phyloP scores from a whole-genome alignment of 768 basidiomycete genomes.

The Boletales sp. region DNA sequence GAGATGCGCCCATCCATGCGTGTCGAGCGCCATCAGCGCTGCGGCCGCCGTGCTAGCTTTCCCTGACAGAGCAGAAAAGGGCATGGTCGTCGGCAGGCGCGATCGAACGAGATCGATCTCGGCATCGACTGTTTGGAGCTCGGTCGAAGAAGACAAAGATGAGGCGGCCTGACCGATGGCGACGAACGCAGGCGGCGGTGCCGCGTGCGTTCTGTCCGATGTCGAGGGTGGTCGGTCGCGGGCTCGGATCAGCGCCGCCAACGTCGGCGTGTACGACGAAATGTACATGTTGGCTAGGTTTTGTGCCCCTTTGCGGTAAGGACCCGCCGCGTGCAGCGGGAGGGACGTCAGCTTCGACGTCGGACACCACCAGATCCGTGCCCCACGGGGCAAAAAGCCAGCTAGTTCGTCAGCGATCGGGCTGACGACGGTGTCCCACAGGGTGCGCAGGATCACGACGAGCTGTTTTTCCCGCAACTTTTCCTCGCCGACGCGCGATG shows the following conservation, averaged over 20 bases:
- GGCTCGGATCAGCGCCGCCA: slow-evolving; percentile 26
- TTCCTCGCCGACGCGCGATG: slow-evolving; percentile 16
- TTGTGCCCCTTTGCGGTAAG: slow-evolving; percentile 15
- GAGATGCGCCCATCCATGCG: slow-evolving; percentile 28
- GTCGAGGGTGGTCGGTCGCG: slow-evolving; percentile 2
- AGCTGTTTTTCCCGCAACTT: slow-evolving; percentile 18
- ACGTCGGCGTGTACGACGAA: slow-evolving; percentile 34
- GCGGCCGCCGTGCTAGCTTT: slow-evolving; percentile 10
- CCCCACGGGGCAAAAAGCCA: slow-evolving; percentile 12
- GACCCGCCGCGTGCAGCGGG: slow-evolving; percentile 32
- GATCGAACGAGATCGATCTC: slow-evolving; percentile 22
- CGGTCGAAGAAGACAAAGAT: not conserved
- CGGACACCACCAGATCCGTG: slow-evolving; percentile 34
- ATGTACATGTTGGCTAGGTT: slow-evolving; percentile 19
- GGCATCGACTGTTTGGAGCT: slow-evolving; percentile 11
- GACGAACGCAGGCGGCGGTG: slow-evolving; percentile 4
- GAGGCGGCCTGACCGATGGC: slow-evolving; percentile 22
- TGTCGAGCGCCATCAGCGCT: slow-evolving; percentile 12
- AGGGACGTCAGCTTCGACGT: slow-evolving; percentile 29
- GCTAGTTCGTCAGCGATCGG: slow-evolving; percentile 17
- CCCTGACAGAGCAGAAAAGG: slow-evolving; percentile 11
- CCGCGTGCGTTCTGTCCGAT: not conserved
- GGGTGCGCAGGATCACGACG: slow-evolving; percentile 10
- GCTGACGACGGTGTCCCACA: slow-evolving; percentile 25
- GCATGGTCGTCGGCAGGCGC: slow-evolving; percentile 11